Percentiles rank a stretch among this genome's conserved stretches.
Conservation (phyloP, 75 land plant genomes). For the Pinus albicaulis region DNA sequence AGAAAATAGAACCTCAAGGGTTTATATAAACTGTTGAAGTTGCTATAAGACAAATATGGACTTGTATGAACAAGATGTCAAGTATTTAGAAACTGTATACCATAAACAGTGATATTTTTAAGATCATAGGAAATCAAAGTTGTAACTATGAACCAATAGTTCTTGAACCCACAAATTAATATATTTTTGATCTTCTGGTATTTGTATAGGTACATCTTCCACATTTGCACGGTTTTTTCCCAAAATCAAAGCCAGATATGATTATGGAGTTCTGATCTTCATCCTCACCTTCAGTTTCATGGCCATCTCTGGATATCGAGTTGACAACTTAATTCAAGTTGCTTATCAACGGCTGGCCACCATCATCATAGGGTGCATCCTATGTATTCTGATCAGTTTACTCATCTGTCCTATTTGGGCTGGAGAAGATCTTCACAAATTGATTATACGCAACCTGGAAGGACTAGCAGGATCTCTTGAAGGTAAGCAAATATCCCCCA, state of each 20-base stretch:
- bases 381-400: conserved; percentile 22
- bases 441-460: conserved; percentile 26
- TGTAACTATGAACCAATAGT: too few species aligned
- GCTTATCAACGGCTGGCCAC: conserved; percentile 37
- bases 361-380: conserved; percentile 30
- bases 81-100: too few species aligned
- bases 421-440: conserved; percentile 53
- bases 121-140: too few species aligned
- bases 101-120: too few species aligned
- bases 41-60: too few species aligned
- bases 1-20: too few species aligned
- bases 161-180: too few species aligned
- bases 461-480: conserved; percentile 36
- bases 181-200: too few species aligned
- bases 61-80: too few species aligned
- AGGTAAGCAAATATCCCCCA: conserved; percentile 22
- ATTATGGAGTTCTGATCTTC: conserved; percentile 63
- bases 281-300: conserved; percentile 69
- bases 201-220: conserved; percentile 32
- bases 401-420: conserved; percentile 61
- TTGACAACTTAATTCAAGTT: conserved; percentile 19
- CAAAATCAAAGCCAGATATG: conserved; percentile 39
- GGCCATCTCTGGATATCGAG: conserved; percentile 42
- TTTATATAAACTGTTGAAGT: too few species aligned
- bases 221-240: conserved; percentile 63